These are phyloP conservation scores for Starmerella stigmatis DNA, from an alignment of 805 yeast genomes.

Conservation along the genomic window DNA sequence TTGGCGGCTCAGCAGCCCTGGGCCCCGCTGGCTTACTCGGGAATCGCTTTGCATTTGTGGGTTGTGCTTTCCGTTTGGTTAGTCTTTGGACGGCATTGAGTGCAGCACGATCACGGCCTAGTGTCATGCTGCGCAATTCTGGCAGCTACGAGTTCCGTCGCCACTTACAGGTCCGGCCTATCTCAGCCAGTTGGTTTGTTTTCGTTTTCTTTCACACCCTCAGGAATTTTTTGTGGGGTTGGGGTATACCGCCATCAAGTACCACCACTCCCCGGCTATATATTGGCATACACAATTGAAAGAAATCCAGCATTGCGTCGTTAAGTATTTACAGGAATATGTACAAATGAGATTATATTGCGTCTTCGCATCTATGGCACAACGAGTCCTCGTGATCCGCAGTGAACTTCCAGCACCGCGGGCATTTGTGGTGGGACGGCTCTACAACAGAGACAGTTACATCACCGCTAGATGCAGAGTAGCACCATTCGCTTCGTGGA, in stretches of 20 bases:
- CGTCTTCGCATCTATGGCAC: slow-evolving; percentile 52
- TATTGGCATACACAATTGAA: no score
- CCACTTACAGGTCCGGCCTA: no score
- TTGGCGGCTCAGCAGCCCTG: not conserved
- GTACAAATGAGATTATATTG: not conserved
- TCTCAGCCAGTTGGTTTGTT: no score
- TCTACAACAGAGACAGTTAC: slow-evolving; percentile 36
- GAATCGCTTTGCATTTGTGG: no score
- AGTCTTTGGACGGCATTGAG: slow-evolving; percentile 6
- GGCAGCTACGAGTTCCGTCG: no score
- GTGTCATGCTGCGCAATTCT: not conserved
- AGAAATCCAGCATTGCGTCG: no score
- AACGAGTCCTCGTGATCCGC: slow-evolving; percentile 42
- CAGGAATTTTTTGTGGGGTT: no score
- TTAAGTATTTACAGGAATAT: not conserved
- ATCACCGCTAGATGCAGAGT: slow-evolving; percentile 28
- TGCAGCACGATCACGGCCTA: slow-evolving; percentile 2
- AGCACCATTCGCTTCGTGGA: slow-evolving; percentile 27
- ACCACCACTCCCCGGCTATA: no score
- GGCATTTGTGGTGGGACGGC: slow-evolving; percentile 56
- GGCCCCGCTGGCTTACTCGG: no score
- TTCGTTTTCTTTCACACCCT: no score
- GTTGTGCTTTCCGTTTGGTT: not conserved
- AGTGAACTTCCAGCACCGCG: slow-evolving; percentile 85
- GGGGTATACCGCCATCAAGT: no score